These are phyloP conservation scores for Colletotrichum sp. DNA, from an alignment of 2,329 filamentous ascomycete species.

Conservation along the genomic window DNA sequence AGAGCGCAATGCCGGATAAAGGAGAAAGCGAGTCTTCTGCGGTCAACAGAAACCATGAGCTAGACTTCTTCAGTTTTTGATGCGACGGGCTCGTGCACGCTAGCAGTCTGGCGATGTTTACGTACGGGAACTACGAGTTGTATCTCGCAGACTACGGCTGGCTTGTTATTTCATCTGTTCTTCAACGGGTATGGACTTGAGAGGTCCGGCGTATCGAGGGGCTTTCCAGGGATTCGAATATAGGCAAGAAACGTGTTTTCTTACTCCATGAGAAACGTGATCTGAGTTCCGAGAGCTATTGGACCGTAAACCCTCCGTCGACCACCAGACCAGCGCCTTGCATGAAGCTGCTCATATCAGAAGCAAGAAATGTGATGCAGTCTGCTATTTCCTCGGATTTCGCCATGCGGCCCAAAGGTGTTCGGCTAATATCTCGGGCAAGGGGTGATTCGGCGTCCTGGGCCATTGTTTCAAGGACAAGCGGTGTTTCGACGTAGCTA, in stretches of 20 bases:
- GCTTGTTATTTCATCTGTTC: neutral
- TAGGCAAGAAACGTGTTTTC: neutral
- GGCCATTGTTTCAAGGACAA: slow-evolving; percentile 33
- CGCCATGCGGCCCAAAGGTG: slow-evolving; percentile 52
- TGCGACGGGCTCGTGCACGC: neutral
- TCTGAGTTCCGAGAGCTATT: slow-evolving; percentile 8
- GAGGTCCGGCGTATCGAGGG: neutral
- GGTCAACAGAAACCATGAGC: slow-evolving; percentile 36
- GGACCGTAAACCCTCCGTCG: slow-evolving; percentile 48
- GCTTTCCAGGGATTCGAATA: neutral
- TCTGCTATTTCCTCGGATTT: slow-evolving; percentile 59
- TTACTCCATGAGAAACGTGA: neutral
- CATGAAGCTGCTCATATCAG: slow-evolving; percentile 58
- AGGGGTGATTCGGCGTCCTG: slow-evolving; percentile 32
- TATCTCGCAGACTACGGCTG: neutral
- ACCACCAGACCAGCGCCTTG: slow-evolving; percentile 51
- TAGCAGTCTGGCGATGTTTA: neutral
- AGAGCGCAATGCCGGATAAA: slow-evolving; percentile 30
- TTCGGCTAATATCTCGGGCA: slow-evolving; percentile 44
- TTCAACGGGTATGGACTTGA: neutral
- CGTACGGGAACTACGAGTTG: neutral
- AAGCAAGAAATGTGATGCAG: slow-evolving; percentile 55
- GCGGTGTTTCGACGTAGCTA: slow-evolving; percentile 49
- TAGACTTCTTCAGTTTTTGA: slow-evolving; percentile 45
- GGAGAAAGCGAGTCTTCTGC: slow-evolving; percentile 5